Evolutionary conservation across 768 basidiomycete genomes (phyloP), one percentile per base, ranked within the genome.

Genomic region (Pisolithus tinctorius): DNA sequence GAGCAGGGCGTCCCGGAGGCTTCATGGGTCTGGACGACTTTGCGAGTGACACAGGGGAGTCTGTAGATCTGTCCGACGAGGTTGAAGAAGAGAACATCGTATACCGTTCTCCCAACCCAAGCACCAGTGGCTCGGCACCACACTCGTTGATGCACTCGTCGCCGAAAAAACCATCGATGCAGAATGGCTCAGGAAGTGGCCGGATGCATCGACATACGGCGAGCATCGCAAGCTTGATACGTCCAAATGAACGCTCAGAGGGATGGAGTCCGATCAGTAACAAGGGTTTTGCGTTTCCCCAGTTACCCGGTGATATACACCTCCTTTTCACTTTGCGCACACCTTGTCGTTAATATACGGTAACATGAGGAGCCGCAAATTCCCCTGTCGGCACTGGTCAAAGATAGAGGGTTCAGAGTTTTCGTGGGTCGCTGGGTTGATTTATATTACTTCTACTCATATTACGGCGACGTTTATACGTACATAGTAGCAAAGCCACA

Each of bases 191-290:
- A 58, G 58, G 48, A 55, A 63, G 48, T 55, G 67, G 66, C 48
- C 74, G 74, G 56, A 76, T 73, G 29, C 89, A 91, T 65, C 71
- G 79, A 34, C 89, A 91, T 62, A 91, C 88, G 1, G 89, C 89
- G 20, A 88, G 85, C 56, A 92, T 92, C 55, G 87, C 84, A 11
- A 89, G 86, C 62, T 67, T 91, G 53, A 88, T 91, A 49, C 74
- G 87, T 8, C 79, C 83, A 4, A 86, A 88, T 37, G 86, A 91
- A 59, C 69, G 86, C 23, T 50, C 86, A 60, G 89, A 88, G 57
- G 87, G 85, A 2, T 90, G 88, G 88, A 88, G 86, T 66, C 83
- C 86, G 6, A 82, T 88, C 50, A 58, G 75, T 63, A 74, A 71
- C 26, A 71, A 74, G 46, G 68, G 72, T 0, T 85, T 87, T 55